Percentiles rank a stretch among this genome's conserved stretches.
Evolutionary conservation across 2,329 filamentous ascomycete species (phyloP).

Genomic region (Daldinia sp.): DNA sequence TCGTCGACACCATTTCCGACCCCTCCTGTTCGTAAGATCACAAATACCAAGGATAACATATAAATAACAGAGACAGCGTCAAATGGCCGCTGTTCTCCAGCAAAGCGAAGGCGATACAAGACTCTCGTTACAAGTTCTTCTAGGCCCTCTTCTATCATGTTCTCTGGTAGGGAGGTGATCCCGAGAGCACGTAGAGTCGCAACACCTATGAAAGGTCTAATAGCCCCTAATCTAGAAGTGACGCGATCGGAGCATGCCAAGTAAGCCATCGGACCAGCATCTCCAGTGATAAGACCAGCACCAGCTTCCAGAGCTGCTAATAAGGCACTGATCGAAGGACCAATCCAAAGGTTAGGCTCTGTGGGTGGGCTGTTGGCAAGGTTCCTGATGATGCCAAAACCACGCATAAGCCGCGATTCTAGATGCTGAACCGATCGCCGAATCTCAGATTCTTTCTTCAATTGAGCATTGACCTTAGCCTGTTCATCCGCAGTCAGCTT

Average conservation of each 20-base stretch:
- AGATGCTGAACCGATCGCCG: conserved; percentile 74
- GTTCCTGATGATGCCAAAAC: conserved; percentile 84
- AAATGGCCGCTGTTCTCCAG: conserved; percentile 92
- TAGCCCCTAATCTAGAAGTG: conserved; percentile 75
- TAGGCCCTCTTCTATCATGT: conserved; percentile 80
- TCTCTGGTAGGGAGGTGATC: conserved; percentile 74
- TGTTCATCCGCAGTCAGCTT: conserved; percentile 91
- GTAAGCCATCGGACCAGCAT: conserved; percentile 79
- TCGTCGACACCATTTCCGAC: conserved; percentile 78
- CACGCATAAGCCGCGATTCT: conserved; percentile 77
- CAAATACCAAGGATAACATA: conserved; percentile 80
- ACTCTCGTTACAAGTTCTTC: conserved; percentile 86
- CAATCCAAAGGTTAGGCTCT: conserved; percentile 88
- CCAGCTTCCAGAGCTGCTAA: conserved; percentile 80
- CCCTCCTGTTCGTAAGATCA: conserved; percentile 81
- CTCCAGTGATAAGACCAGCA: conserved; percentile 81
- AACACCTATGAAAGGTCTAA: conserved; percentile 85
- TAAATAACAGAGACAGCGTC: conserved; percentile 90
- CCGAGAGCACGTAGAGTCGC: conserved; percentile 84
- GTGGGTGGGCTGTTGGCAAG: conserved; percentile 89
- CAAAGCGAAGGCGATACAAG: conserved; percentile 87
- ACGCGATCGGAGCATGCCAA: conserved; percentile 80
- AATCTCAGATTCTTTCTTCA: conserved; percentile 85
- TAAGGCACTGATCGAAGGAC: conserved; percentile 77
- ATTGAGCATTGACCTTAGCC: conserved; percentile 87